Conservation (phyloP, 495 filamentous ascomycete genomes). For the Neurospora intermedia region DNA sequence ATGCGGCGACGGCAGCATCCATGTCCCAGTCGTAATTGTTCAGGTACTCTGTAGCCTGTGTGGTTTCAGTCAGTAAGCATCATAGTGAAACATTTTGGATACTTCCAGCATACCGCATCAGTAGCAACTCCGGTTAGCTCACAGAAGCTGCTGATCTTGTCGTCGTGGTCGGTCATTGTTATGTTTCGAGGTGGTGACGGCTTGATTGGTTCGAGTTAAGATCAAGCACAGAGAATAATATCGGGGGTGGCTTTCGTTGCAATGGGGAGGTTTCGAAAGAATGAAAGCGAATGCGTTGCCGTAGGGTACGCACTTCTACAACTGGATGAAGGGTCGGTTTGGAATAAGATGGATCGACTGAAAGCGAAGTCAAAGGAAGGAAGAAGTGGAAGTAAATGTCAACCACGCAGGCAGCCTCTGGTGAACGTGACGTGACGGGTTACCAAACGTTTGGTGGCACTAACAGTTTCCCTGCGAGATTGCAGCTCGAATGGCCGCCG, state of each 20-base stretch:
- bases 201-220: too few relatives aligned
- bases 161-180: slow-evolving; percentile 50
- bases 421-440: not conserved
- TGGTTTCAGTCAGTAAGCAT: not conserved
- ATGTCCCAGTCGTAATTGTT: slow-evolving; percentile 59
- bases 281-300: too few relatives aligned
- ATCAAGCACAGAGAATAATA: too few relatives aligned
- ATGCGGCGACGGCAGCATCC: slow-evolving; percentile 54
- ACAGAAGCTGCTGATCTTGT: slow-evolving; percentile 62
- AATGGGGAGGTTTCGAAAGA: too few relatives aligned
- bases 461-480: not conserved
- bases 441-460: not conserved
- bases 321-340: not conserved
- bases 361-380: not conserved
- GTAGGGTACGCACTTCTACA: too few relatives aligned
- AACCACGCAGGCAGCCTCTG: not conserved
- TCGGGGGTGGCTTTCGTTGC: too few relatives aligned
- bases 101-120: slow-evolving; percentile 45
- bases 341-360: not conserved
- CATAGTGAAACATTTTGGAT: not conserved
- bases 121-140: slow-evolving; percentile 55
- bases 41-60: slow-evolving; percentile 65
- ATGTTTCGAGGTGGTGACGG: not conserved
- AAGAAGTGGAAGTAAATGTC: not conserved
- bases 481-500: not conserved